A percentile compares a stretch with the other conserved stretches of the same genome.
phyloP scores from a whole-genome alignment of 495 filamentous ascomycete genomes.

The Chaetomium cochliodes region DNA sequence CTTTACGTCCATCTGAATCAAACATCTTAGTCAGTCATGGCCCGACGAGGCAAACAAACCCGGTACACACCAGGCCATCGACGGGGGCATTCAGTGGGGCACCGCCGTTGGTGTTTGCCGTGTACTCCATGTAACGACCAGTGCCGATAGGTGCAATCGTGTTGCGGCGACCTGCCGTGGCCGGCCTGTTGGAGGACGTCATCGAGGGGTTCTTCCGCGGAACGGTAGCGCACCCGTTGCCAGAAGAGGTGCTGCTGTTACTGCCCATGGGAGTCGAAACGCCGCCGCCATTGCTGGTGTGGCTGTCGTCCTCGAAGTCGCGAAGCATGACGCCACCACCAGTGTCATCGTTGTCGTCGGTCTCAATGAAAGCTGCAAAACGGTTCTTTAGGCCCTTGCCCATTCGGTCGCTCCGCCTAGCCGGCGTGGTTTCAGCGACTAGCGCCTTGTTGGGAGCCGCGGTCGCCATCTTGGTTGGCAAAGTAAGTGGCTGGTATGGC shows the following conservation, averaged over 20 bases:
- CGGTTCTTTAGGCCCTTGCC: background rate
- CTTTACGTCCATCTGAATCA: background rate
- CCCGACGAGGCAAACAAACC: too few relatives aligned
- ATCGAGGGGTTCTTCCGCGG: background rate
- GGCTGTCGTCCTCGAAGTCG: slow-evolving; percentile 16
- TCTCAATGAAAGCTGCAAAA: slow-evolving; percentile 5
- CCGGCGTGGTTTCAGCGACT: background rate
- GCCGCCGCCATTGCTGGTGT: background rate
- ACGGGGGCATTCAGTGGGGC: background rate
- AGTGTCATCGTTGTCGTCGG: slow-evolving; percentile 20
- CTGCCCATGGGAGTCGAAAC: background rate
- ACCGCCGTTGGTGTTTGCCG: background rate
- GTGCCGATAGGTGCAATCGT: slow-evolving; percentile 18
- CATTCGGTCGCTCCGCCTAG: background rate
- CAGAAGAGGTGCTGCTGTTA: background rate
- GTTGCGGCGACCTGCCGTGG: background rate
- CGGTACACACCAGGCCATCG: background rate
- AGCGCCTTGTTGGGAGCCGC: too few relatives aligned
- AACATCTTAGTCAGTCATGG: background rate
- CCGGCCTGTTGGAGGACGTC: background rate
- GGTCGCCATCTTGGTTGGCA: slow-evolving; percentile 1
- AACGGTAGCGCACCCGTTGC: background rate
- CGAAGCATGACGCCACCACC: slow-evolving; percentile 18
- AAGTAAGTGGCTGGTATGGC: background rate
- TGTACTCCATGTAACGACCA: background rate